Evolutionary conservation across 495 filamentous ascomycete genomes (phyloP), one percentile per base, ranked within the genome.

Genomic region (Hyaloscypha variabilis): DNA sequence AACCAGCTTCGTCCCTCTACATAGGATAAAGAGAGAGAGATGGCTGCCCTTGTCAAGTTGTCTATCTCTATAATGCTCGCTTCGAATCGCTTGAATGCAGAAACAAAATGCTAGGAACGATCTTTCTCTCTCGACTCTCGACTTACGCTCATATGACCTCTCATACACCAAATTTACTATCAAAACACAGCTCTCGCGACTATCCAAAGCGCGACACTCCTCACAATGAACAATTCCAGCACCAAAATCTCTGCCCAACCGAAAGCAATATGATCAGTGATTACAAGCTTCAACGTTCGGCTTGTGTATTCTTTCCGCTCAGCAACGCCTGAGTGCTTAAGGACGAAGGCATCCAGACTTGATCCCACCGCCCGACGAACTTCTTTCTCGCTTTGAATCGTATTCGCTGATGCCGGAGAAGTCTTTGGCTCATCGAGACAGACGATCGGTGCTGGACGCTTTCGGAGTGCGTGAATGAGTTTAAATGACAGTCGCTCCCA

Each of bases 211-310:
- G 69, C 56, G 19, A 51, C 52, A 21, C 62, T 26, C 55, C 51
- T 64, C 2, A 71, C 0, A 26, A 67, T 25, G 23, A 60, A 70
- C 4, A 63, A 23, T 14, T 60, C 57, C 1, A 61, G 30, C 57
- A 72, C 70, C 23, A 77, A 25, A 0, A 75, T 21, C 50, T 67
- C 67, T 0, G 60, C 50, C 25, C 50, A 49, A 3, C 75, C 72
- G 10, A 73, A 65, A 8, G 67, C 72, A 14, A 76, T 23, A 25
- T 55, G 42, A 17, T 76, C 64, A 49, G 67, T 65, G 23, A 76
- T 8, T 5, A 75, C 28, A 1, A 75, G 51, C 54, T 69, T 70
- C 8, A 69, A 34, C 0, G 68, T 61, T 8, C 58, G 42, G 24
- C 24, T 25, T 8, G 63, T 42, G 60, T 76, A 77, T 30, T 67